These are phyloP conservation scores for Beauveria sp. DNA, from an alignment of 2,329 filamentous ascomycete genomes.

Conservation along the genomic window DNA sequence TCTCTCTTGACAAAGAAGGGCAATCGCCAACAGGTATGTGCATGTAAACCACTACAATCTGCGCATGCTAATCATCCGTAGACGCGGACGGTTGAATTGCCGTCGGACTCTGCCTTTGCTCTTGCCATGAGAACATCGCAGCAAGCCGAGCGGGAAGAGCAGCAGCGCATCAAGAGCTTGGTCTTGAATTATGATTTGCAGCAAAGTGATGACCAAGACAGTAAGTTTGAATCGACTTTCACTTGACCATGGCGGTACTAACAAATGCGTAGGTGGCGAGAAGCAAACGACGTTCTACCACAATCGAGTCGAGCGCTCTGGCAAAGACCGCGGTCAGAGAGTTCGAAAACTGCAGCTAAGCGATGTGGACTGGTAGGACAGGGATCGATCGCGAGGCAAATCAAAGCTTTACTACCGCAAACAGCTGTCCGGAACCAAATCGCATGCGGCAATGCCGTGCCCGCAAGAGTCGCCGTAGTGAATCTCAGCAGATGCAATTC, in stretches of 20 bases:
- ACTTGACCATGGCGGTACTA: constrained; percentile 39
- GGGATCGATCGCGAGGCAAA: constrained; percentile 21
- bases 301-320: constrained; percentile 48
- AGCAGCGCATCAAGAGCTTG: constrained; percentile 96
- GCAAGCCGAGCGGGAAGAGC: constrained; percentile 89
- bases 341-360: constrained; percentile 87
- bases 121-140: constrained; percentile 95
- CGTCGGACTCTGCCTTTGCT: constrained; percentile 87
- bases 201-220: constrained; percentile 71
- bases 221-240: constrained; percentile 46
- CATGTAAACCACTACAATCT: neutral
- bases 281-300: constrained; percentile 40
- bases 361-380: constrained; percentile 87
- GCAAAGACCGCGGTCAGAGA: constrained; percentile 66
- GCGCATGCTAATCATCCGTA: constrained; percentile 26
- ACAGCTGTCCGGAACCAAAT: neutral
- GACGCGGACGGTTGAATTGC: constrained; percentile 86
- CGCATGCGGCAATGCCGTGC: neutral
- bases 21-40: constrained; percentile 77
- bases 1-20: constrained; percentile 92
- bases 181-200: constrained; percentile 94
- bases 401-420: neutral
- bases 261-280: constrained; percentile 38
- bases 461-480: neutral
- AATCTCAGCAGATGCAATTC: no score